Evolutionary conservation across 352 stramenopile species (phyloP), one percentile per base, ranked within the genome.

Genomic region (Globisporangium lucens): DNA sequence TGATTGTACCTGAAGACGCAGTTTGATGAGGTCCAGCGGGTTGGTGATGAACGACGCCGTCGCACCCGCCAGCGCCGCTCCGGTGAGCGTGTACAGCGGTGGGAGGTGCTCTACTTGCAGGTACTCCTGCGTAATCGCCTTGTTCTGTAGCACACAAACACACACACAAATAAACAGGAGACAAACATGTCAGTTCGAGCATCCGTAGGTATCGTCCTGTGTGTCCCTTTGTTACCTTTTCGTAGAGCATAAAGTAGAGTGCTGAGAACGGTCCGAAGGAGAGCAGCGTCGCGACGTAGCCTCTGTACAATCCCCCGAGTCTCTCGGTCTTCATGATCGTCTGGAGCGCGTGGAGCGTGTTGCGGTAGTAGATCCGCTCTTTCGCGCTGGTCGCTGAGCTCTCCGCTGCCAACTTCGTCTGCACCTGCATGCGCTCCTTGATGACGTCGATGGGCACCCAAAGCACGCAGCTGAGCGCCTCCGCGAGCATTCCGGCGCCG

Each of bases 381-480:
- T 12, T 51, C 0, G 41, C 24, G 7, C 24, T 9, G 3, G 9
- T 15, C 9, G 38, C 53, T 0, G 65, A 65, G 9, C n/a, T 3
- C 43, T 51, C n/a, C 2, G 35, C 51, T 6, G 55, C 41, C 3
- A 66, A 27, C n/a, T 75, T 66, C 15, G 65, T 67, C 71, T 99
- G 96, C 30, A 99, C 93, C 87, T 99, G 97, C 82, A 99, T 91
- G 64, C 97, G 88, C 78, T 99, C 97, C 72, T 99, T 99, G 38
- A 99, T 89, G 41, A 99, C 97, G 72, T 99, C 97, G 35, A 99
- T 97, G n/a, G 97, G 97, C n/a, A 99, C 97, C 82, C 97, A 99
- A 22, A 99, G 78, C 36, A 99, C 85, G 71, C 97, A 99, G 65
- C 94, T 93, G 20, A 93, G 36, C 17, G 85, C 81, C 64, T 95